phyloP scores from a whole-genome alignment of 2,329 filamentous ascomycete species.

The Beauveria caledonica region DNA sequence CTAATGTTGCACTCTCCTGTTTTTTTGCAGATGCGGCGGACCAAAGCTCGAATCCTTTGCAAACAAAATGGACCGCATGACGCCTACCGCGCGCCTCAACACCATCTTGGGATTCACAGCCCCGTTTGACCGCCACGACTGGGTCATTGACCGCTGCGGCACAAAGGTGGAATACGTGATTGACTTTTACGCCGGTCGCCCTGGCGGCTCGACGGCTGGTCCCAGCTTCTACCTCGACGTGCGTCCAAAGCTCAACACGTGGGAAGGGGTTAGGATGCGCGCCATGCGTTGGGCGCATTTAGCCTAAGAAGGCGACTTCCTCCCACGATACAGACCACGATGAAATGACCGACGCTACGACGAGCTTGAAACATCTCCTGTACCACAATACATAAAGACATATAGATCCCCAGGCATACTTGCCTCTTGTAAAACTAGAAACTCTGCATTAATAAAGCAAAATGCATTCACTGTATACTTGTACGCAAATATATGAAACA shows the following conservation, averaged over 20 bases:
- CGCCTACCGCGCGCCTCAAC: slow-evolving; percentile 76
- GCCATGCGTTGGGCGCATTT: slow-evolving; percentile 42
- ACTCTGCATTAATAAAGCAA: slow-evolving; percentile 6
- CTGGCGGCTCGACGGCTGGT: slow-evolving; percentile 25
- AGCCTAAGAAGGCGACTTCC: slow-evolving; percentile 25
- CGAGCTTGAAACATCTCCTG: slow-evolving; percentile 3
- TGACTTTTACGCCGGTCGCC: slow-evolving; percentile 83
- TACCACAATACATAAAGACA: slow-evolving; percentile 5
- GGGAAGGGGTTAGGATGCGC: slow-evolving; percentile 62
- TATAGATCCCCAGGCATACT: neutral
- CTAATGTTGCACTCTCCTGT: neutral
- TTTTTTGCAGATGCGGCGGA: slow-evolving; percentile 48
- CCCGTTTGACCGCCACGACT: slow-evolving; percentile 95
- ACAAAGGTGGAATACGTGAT: slow-evolving; percentile 88
- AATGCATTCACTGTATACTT: neutral
- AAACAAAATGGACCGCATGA: slow-evolving; percentile 61
- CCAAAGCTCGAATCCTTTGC: slow-evolving; percentile 78
- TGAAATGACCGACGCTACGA: neutral
- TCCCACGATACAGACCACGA: neutral
- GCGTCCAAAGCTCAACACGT: slow-evolving; percentile 58
- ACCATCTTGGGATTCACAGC: slow-evolving; percentile 78
- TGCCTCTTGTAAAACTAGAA: neutral
- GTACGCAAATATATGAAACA: neutral
- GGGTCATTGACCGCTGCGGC: slow-evolving; percentile 90
- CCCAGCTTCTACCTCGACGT: slow-evolving; percentile 61